Evolutionary conservation across 2,329 filamentous ascomycete genomes (phyloP).

Genomic region (Beauveria brongniartii): DNA sequence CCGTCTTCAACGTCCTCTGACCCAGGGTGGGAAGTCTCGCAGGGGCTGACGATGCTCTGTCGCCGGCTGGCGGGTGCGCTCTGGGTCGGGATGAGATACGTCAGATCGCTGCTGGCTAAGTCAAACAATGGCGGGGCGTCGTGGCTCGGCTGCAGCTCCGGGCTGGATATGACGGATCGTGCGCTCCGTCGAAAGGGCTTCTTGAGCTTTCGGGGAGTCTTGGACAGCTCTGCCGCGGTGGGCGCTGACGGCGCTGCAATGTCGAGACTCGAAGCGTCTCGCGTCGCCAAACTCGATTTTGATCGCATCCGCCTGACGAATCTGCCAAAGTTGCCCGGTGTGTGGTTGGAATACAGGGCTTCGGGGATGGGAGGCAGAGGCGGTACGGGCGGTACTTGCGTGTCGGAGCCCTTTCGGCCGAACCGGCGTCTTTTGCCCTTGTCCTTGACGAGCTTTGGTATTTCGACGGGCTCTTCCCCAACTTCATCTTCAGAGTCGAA

Average conservation of each 20-base stretch:
- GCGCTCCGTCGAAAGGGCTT: slow-evolving; percentile 11
- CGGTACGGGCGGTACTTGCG: slow-evolving; percentile 18
- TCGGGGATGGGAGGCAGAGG: slow-evolving; percentile 27
- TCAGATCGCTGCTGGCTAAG: not conserved
- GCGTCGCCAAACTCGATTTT: slow-evolving; percentile 9
- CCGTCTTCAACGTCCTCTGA: not conserved
- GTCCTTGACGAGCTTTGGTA: slow-evolving; percentile 7
- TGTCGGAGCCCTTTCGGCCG: slow-evolving; percentile 6
- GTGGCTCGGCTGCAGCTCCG: slow-evolving; percentile 10
- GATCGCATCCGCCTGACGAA: slow-evolving; percentile 22
- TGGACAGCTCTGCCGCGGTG: not conserved
- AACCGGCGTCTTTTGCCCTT: slow-evolving; percentile 7
- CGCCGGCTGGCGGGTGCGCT: not conserved
- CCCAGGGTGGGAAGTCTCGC: not conserved
- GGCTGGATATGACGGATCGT: slow-evolving; percentile 20
- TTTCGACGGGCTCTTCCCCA: slow-evolving; percentile 15
- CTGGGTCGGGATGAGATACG: not conserved
- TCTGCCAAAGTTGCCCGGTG: slow-evolving; percentile 20
- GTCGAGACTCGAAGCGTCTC: not conserved
- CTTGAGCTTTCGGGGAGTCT: slow-evolving; percentile 7
- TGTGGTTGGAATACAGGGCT: slow-evolving; percentile 16
- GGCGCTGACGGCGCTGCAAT: not conserved
- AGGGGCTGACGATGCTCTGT: not conserved
- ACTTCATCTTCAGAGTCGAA: slow-evolving; percentile 27
- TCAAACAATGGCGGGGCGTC: not conserved